These are phyloP conservation scores for Fusarium nematophilum DNA, from an alignment of 2,329 filamentous ascomycete genomes.

Conservation along the genomic window DNA sequence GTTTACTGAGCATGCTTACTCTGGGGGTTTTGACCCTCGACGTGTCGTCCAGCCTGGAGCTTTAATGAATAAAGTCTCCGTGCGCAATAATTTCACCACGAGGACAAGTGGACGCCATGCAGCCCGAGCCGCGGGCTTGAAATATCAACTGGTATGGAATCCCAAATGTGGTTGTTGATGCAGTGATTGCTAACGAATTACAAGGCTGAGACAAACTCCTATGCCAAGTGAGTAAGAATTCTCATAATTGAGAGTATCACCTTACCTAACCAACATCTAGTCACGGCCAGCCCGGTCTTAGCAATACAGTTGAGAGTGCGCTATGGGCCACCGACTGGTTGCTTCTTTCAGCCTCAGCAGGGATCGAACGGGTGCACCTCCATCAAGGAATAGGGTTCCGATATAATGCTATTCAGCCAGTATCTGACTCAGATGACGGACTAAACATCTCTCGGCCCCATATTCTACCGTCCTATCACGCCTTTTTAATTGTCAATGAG, in stretches of 20 bases:
- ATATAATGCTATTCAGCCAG: not conserved
- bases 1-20: not conserved
- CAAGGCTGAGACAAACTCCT: not conserved
- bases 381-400: not conserved
- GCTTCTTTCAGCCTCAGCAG: not conserved
- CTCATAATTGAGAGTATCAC: no score
- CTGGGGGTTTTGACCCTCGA: not conserved
- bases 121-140: not conserved
- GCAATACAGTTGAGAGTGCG: not conserved
- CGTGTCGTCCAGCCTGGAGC: not conserved
- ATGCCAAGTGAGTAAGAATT: not conserved
- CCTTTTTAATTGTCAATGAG: not conserved
- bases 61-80: not conserved
- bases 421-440: not conserved
- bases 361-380: not conserved
- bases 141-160: not conserved
- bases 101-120: not conserved
- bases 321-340: not conserved
- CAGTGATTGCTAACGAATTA: no score
- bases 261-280: no score
- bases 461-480: not conserved
- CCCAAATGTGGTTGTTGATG: no score
- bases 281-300: not conserved
- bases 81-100: not conserved
- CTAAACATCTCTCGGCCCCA: not conserved